Base-by-base conservation (phyloP, 2,329 filamentous ascomycete genomes). In the Colletotrichum truncatum region DNA sequence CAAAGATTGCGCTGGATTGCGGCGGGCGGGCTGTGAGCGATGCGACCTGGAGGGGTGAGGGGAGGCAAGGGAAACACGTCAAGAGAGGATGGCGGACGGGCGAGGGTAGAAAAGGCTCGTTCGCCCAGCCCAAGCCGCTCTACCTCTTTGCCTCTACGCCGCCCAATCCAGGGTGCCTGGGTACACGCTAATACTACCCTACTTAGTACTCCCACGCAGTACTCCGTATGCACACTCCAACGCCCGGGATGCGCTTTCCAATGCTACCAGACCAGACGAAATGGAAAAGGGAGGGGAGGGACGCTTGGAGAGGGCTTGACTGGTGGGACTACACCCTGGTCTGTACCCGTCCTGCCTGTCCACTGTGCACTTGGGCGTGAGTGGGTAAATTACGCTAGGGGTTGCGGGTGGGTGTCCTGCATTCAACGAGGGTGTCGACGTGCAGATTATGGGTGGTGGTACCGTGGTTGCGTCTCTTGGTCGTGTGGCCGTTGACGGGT, bases 61-160 rank as follows among this genome's bases (percentile, higher is more conserved):
- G 39, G 45, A 55, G 60, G 52, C 46, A 41, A 58, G 34, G 39
- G 45, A 64, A 48, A 32, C 32, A 43, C 32, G 32, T 21, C 60
- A 41, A 48, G 41, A 36, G 28, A 49, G 41, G 36, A 46, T 39
- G 59, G 53, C 46, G 64, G 60, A 64, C 30, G 52, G 58, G 52
- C 60, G 64, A 64, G 62, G 62, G 65, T 67, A 66, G 54, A 65
- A 64, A 67, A 66, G 65, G 62, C 52, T 55, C 61, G 25, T 61
- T 61, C 54, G 65, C 65, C 55, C 45, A 66, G 56, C 55, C 45
- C 48, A 52, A 62, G n/a, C 51, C 46, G 28, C 46, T 53, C 23
- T 59, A 45, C 45, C 32, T 62, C 32, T 36, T 36, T 53, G 49
- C 41, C 9, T 21, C 34, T 53, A 30, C 49, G 26, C 39, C 26